Conservation (phyloP, 2,329 filamentous ascomycete genomes). For the Xylariaceae sp. region DNA sequence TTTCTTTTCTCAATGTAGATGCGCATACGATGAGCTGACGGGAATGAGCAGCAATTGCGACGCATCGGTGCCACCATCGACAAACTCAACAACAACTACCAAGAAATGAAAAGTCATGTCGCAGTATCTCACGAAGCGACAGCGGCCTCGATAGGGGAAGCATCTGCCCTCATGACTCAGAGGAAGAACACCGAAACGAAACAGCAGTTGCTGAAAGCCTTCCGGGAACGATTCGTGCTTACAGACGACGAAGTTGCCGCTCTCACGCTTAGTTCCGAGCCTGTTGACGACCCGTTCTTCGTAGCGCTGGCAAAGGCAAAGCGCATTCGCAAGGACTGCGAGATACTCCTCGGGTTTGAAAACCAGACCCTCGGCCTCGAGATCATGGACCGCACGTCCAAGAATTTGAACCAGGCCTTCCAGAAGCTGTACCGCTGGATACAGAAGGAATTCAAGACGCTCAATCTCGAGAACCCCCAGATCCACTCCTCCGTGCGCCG, state of each 20-base stretch:
- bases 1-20: background rate
- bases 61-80: constrained; percentile 75
- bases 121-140: constrained; percentile 69
- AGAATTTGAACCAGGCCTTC: constrained; percentile 79
- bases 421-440: constrained; percentile 97
- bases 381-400: constrained; percentile 85
- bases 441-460: constrained; percentile 82
- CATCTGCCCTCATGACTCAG: constrained; percentile 65
- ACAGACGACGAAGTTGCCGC: constrained; percentile 72
- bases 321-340: constrained; percentile 80
- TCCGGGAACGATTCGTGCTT: constrained; percentile 77
- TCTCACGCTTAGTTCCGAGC: constrained; percentile 72
- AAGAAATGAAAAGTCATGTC: constrained; percentile 74
- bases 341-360: constrained; percentile 82
- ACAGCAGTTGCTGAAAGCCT: constrained; percentile 69
- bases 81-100: constrained; percentile 72
- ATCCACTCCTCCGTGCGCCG: constrained; percentile 79
- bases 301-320: constrained; percentile 70
- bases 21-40: constrained; percentile 4
- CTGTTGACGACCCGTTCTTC: constrained; percentile 84
- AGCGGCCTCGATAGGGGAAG: constrained; percentile 68
- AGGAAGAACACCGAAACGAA: constrained; percentile 72
- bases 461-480: constrained; percentile 91
- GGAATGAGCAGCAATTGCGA: constrained; percentile 59
- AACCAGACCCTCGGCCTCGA: constrained; percentile 84